Evolutionary conservation across 148 eudicot genomes (phyloP), one percentile per base, ranked within the genome.

Genomic region (Rhododendron simsii): DNA sequence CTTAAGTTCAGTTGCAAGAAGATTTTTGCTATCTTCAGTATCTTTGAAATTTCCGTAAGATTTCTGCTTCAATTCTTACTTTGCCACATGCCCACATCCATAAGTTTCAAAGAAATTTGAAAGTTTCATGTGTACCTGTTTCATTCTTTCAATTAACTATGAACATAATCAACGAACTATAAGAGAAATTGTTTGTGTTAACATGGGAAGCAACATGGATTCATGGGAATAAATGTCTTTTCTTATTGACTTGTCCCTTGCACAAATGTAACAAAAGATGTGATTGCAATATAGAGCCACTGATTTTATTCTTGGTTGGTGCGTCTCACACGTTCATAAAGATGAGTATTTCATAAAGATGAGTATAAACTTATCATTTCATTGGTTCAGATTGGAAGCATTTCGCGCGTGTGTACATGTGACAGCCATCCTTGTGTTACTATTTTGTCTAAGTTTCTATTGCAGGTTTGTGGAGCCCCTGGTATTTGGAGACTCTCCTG

Each of bases 301-400:
- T 41, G 95, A 89, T 20, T 95, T 91, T 86, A 84, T 71, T 37
- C 12, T 90, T 50, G 94, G 93, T 26, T 94, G 95, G 96, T 95
- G 88, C 88, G 90, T 85, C 48, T 33, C 45, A 57, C 53, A 75
- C 50, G 50, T 47, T 7, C 50, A 47, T 9, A 47, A 47, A 7
- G 50, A 47, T 47, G 50, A 9, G 18, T 53, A 50, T 18, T 47
- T 7, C 50, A 47, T 9, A 47, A 47, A 7, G 50, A 47, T 47
- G 50, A 9, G 18, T 53, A 50, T 18, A 21, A 76, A 48, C 3
- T 51, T 23, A 53, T 84, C 26, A 4, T 55, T 9, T 33, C 11
- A 47, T 45, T 84, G 41, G 57, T 21, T 39, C 65, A 47, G n/a
- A 26, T 23, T 20, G 67, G 67, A 61, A 61, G 67, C 26, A 16